These are phyloP conservation scores for Leonotis leonurus DNA, from an alignment of 257 asterid genomes.

Conservation along the genomic window DNA sequence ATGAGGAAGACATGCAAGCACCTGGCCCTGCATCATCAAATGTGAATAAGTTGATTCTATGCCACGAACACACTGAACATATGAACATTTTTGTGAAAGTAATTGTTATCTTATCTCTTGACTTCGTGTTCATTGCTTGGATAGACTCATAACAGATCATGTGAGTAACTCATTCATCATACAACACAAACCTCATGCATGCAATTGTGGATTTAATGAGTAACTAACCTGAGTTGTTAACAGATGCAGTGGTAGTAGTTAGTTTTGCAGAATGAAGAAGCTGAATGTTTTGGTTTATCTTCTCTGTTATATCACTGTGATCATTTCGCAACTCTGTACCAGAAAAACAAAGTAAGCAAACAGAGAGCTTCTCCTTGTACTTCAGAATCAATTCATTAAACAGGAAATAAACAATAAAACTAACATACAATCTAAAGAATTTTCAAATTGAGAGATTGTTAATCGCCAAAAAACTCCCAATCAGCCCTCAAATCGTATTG, in stretches of 20 bases:
- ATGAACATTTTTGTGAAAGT: not conserved
- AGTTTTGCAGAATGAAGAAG: conserved; percentile 74
- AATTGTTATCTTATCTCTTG: no score
- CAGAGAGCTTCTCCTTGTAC: not conserved
- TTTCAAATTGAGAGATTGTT: no score
- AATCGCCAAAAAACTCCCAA: no score
- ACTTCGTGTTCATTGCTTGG: not conserved
- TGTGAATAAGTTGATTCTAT: not conserved
- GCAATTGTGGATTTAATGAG: not conserved
- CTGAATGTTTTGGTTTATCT: conserved; percentile 65
- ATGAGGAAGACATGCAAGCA: conserved; percentile 28
- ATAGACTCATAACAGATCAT: not conserved
- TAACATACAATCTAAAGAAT: no score
- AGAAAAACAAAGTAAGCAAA: conserved; percentile 12
- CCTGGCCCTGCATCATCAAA: conserved; percentile 27
- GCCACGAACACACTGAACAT: not conserved
- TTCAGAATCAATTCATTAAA: not conserved
- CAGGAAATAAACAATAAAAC: no score
- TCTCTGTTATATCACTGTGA: conserved; percentile 67
- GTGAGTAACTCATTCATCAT: not conserved
- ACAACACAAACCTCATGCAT: not conserved
- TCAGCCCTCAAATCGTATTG: no score
- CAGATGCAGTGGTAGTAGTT: conserved; percentile 31
- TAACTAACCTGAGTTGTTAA: conserved; percentile 43
- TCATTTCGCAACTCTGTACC: conserved; percentile 75